Percentiles rank a stretch among this genome's conserved stretches.
Conservation (phyloP, 176 grass and related monocot species). For the Eremochloa ophiuroides region DNA sequence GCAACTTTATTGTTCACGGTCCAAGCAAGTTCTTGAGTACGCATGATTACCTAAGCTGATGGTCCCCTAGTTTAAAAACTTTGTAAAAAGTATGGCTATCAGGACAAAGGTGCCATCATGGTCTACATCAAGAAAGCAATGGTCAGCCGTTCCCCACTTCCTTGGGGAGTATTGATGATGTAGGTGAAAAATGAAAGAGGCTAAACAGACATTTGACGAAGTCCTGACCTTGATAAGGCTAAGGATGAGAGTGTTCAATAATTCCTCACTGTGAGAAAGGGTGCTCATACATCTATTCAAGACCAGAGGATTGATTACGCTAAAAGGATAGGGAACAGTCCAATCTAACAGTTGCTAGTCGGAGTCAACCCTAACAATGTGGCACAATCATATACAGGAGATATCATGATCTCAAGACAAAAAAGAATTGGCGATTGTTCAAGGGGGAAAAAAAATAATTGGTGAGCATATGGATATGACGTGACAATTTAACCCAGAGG, state of each 20-base stretch:
- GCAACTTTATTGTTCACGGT: slow-evolving; percentile 12
- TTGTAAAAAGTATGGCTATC: slow-evolving; percentile 36
- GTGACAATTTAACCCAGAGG: background rate
- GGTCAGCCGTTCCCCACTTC: background rate
- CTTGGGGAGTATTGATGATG: slow-evolving; percentile 3
- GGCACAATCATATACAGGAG: slow-evolving; percentile 10
- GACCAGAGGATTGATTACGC: slow-evolving; percentile 17
- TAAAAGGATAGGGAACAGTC: slow-evolving; percentile 17
- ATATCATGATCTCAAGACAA: slow-evolving; percentile 22
- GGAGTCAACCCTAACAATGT: slow-evolving; percentile 14
- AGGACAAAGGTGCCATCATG: slow-evolving; percentile 41
- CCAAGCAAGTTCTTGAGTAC: slow-evolving; percentile 21
- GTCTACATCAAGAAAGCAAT: slow-evolving; percentile 29
- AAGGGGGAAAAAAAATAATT: slow-evolving; percentile 9
- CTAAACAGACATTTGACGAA: slow-evolving; percentile 16
- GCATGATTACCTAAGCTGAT: slow-evolving; percentile 31
- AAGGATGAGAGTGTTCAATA: slow-evolving; percentile 10
- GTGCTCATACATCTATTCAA: slow-evolving; percentile 23
- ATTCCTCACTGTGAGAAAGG: slow-evolving; percentile 30
- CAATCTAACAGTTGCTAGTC: slow-evolving; percentile 13
- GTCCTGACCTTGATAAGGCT: slow-evolving; percentile 14
- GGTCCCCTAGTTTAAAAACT: slow-evolving; percentile 30
- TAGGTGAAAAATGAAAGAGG: background rate
- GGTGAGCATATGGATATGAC: background rate
- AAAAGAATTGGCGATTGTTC: background rate